Conservation (phyloP, 331 rosid species). For the Quercus lobata region DNA sequence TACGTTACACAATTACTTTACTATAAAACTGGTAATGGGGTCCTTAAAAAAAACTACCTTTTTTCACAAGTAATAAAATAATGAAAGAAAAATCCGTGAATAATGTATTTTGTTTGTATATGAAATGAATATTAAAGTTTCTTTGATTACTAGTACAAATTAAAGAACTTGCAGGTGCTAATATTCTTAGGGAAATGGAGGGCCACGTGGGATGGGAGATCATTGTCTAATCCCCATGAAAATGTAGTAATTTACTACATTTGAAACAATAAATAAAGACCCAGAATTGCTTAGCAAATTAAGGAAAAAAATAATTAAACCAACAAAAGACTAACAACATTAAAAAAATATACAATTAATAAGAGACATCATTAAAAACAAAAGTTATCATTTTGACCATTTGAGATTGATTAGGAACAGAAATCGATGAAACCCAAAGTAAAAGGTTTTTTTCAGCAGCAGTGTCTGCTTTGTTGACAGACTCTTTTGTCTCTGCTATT, state of each 20-base stretch:
- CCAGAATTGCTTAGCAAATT: constrained; percentile 16
- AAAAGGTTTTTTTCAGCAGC: background rate
- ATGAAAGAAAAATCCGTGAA: background rate
- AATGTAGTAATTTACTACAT: constrained; percentile 11
- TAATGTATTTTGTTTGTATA: constrained; percentile 28
- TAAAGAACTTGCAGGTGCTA: constrained; percentile 36
- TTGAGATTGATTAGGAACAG: constrained; percentile 23
- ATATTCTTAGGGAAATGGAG: constrained; percentile 42
- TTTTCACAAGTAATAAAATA: background rate
- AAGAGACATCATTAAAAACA: constrained; percentile 27
- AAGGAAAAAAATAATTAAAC: background rate
- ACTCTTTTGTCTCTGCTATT: constrained; percentile 39
- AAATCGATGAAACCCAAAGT: constrained; percentile 25
- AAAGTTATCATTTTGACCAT: constrained; percentile 32
- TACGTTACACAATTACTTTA: constrained; percentile 7
- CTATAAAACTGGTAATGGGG: background rate
- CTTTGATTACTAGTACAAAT: constrained; percentile 20
- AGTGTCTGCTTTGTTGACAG: constrained; percentile 33
- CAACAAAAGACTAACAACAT: background rate
- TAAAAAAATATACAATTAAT: background rate
- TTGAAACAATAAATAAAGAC: constrained; percentile 7
- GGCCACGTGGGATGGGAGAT: constrained; percentile 67
- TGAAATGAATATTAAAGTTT: background rate
- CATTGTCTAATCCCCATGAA: constrained; percentile 52
- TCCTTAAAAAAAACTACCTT: background rate